Evolutionary conservation across 2,329 filamentous ascomycete species (phyloP), one percentile per base, ranked within the genome.

Genomic region (Aspergillus intermedius): DNA sequence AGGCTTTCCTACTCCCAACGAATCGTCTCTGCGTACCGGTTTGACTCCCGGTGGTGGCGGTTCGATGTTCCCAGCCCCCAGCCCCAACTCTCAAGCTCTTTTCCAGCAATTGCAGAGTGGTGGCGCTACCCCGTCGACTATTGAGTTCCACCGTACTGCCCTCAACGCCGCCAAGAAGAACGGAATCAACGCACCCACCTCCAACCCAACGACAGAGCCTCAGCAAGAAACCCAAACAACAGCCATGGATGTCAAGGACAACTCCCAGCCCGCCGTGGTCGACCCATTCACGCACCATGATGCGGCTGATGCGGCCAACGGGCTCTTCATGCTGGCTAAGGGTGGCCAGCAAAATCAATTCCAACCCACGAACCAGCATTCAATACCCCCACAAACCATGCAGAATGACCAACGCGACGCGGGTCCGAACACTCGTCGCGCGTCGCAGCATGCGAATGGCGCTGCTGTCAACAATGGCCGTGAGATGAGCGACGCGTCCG

Each of bases 41-140:
- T 73, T 97, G 57, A 97, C 93, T 46, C 93, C 93, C 44, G 93
- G 93, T 52, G 91, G 91, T 57, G 90, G 91, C 66, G 91, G 91
- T 60, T 95, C 91, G 60, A 97, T 97, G 89, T 97, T 97, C 75
- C 90, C 91, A 49, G 88, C 86, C 47, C 86, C 89, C 2, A 95
- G 87, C 66, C 91, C 89, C 4, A 94, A 88, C 66, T 88, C 88
- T 0, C 86, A 90, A 73, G 86, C 87, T 45, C 73, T 96, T 5
- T 88, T 91, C 69, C 85, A 86, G 52, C 85, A 87, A 57, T 74
- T 93, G 34, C 83, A 88, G 55, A 87, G 82, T 63, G 88, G 88
- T 55, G 87, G 86, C 48, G 87, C 89, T 3, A 98, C 93, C 1
- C 93, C 93, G 7, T 85, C 86, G 53, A 95, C 91, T 0, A 74